Conservation (phyloP, 164 flowering plant genomes). For the Vitis amurensis region DNA sequence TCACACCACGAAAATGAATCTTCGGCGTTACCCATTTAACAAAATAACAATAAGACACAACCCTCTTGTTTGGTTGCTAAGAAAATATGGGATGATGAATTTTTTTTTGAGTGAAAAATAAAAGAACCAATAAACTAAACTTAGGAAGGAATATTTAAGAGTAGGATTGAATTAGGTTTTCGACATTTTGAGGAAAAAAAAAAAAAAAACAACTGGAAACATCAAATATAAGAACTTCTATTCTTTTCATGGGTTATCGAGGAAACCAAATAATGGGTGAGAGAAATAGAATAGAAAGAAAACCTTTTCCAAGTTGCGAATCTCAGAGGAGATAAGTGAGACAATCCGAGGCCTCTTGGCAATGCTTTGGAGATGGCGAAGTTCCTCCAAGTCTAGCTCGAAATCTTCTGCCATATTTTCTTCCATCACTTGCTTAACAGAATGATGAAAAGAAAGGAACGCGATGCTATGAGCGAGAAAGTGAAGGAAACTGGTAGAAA, state of each 20-base stretch:
- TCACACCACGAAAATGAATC: no score
- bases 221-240: background rate
- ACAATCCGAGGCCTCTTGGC: slow-evolving; percentile 77
- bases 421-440: background rate
- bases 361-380: slow-evolving; percentile 68
- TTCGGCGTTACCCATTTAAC: no score
- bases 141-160: no score
- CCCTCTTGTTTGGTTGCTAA: no score
- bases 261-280: background rate
- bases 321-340: slow-evolving; percentile 64
- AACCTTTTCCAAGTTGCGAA: slow-evolving; percentile 69
- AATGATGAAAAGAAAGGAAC: no score
- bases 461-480: no score
- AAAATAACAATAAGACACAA: no score
- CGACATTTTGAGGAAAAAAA: background rate
- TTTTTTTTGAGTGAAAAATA: no score
- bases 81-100: no score
- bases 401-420: slow-evolving; percentile 59
- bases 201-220: background rate
- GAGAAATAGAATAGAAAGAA: background rate
- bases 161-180: no score
- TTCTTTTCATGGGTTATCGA: background rate
- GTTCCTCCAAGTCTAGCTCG: slow-evolving; percentile 76
- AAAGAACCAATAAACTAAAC: no score
- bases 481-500: background rate